Base-by-base conservation (phyloP, 192 early-diverging fungal species). In the Oehlia diaphana region DNA sequence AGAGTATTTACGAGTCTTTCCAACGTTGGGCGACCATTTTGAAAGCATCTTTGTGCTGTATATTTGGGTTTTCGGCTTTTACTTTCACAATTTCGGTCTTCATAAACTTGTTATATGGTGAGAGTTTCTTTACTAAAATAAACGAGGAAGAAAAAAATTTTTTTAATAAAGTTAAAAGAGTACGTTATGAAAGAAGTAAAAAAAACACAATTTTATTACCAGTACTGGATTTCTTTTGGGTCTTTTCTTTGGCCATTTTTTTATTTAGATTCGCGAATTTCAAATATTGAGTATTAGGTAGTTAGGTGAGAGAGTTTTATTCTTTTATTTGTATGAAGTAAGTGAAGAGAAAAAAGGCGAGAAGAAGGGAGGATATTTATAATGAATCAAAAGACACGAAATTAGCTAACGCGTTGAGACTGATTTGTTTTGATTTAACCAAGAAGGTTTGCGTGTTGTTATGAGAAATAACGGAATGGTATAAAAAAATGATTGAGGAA, bases 81-180 rank as follows among this genome's bases (percentile, higher is more conserved):
- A 89, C 86, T 83, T 89, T 89, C 80, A 85, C 79, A n/a, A 92
- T 84, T 86, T 91, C 87, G 16, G 79, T 72, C 86, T 92, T 92
- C 90, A 92, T 92, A 83, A 83, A 92, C 82, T 84, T 85, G 87
- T 92, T 92, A 84, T 92, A 92, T 69, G 89, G 84, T 47, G 90
- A 86, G 64, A 88, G 75, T 42, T 77, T 77, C 63, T 77, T 77
- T 35, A 31, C 72, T 74, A 21, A 74, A 12, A 42, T 21, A 39
- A 39, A 7, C 2, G 19, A 8, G 2, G 14, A 69, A 0, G 7
- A 21, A 70, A 39, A 39, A 44, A 39, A 1, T 13, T 21, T 58
- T n/a, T 58, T 58, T 58, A 58, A 7, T 58, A 44, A 21, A 6
- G 21, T n/a, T 35, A 69, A 70, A 44, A 33, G 1, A 39, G 4